Conservation (phyloP, 495 filamentous ascomycete genomes). For the Penicillium dipodomyicola region DNA sequence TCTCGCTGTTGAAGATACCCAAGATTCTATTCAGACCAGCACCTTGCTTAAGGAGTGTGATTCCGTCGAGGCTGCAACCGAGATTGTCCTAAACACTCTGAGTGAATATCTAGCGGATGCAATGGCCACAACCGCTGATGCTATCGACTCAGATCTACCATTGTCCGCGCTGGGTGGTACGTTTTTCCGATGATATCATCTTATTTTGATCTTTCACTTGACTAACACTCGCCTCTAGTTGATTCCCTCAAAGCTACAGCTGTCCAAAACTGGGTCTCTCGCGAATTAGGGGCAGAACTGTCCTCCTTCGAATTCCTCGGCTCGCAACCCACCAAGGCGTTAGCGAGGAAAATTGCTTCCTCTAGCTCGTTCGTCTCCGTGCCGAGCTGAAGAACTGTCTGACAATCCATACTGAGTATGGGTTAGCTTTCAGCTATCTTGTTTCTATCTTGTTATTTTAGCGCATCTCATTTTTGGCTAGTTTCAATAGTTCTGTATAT, state of each 20-base stretch:
- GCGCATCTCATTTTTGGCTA: conserved; percentile 4
- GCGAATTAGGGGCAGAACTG: conserved; percentile 27
- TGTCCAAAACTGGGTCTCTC: conserved; percentile 39
- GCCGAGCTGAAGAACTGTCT: conserved; percentile 9
- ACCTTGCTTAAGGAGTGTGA: conserved; percentile 19
- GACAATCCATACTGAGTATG: background rate
- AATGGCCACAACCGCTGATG: conserved; percentile 26
- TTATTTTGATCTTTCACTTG: background rate
- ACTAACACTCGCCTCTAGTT: conserved; percentile 21
- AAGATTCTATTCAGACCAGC: conserved; percentile 9
- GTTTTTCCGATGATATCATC: background rate
- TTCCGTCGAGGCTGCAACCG: conserved; percentile 13
- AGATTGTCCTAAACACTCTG: conserved; percentile 19
- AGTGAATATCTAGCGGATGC: conserved; percentile 25
- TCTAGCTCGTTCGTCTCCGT: conserved; percentile 24
- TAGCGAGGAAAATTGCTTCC: conserved; percentile 25
- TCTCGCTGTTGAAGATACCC: conserved; percentile 8
- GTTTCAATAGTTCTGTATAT: conserved; percentile 3
- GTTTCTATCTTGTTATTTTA: conserved; percentile 1
- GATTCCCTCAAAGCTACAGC: conserved; percentile 42
- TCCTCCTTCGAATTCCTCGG: conserved; percentile 31
- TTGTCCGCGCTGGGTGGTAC: conserved; percentile 28
- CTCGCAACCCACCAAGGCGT: conserved; percentile 22
- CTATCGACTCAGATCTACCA: conserved; percentile 27
- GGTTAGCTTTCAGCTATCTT: background rate